A percentile compares a stretch with the other conserved stretches of the same genome.
Evolutionary conservation across 176 grass and related monocot genomes (phyloP).

Genomic region (Themeda triandra): DNA sequence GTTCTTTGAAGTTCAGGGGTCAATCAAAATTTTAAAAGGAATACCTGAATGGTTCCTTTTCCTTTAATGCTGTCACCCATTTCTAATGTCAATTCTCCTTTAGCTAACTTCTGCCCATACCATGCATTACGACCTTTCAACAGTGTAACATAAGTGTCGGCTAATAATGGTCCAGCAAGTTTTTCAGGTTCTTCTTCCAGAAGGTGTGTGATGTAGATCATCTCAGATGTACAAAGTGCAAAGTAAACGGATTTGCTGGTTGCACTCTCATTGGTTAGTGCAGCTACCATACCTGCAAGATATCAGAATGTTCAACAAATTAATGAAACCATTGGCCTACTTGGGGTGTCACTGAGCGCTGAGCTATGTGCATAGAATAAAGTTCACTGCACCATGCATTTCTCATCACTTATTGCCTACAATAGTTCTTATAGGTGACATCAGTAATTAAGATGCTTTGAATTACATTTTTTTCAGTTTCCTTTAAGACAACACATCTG

Average conservation of each 20-base stretch:
- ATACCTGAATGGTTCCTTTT: slow-evolving; percentile 99
- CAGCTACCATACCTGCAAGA: slow-evolving; percentile 85
- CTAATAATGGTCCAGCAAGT: slow-evolving; percentile 91
- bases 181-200: slow-evolving; percentile 94
- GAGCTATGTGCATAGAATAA: not conserved
- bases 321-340: slow-evolving; percentile 4
- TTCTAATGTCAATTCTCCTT: slow-evolving; percentile 81
- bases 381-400: not conserved
- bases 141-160: slow-evolving; percentile 91
- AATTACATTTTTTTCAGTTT: not conserved
- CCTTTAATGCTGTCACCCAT: slow-evolving; percentile 99
- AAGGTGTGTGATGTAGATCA: slow-evolving; percentile 99
- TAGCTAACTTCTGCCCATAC: slow-evolving; percentile 94
- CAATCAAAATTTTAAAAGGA: slow-evolving; percentile 16
- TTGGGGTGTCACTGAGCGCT: not conserved
- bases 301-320: slow-evolving; percentile 22
- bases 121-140: slow-evolving; percentile 97
- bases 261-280: slow-evolving; percentile 95
- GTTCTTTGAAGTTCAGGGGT: too few relatives aligned
- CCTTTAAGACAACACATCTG: not conserved
- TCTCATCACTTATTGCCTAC: not conserved
- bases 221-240: slow-evolving; percentile 96
- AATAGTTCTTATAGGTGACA: slow-evolving; percentile 3
- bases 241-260: slow-evolving; percentile 99
- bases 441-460: not conserved